Evolutionary conservation across 805 yeast species (phyloP), one percentile per base, ranked within the genome.

Genomic region (Saccharomycopsis oosterbeekiorum): DNA sequence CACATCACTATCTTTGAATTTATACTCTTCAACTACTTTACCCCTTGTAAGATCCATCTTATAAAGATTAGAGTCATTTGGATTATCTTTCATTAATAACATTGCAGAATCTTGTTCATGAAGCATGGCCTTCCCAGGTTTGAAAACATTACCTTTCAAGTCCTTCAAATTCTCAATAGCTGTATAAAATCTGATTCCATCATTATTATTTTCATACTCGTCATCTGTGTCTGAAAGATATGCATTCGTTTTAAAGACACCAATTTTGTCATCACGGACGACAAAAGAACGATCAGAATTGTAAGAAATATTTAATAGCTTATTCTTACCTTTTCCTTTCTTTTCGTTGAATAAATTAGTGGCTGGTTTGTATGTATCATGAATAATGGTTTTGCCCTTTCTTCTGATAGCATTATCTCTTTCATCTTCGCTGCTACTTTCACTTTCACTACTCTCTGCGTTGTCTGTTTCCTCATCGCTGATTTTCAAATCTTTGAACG

Each of bases 21-120:
- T 74, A 94, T 96, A 91, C 69, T 89, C 94, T 70, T 91, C 97
- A n/a, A 91, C 86, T 59, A 91, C 79, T 68, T 84, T 77, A 14
- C 97, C 97, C 61, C 83, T 79, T 68, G 82, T 87, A 57, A 91
- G 72, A 74, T 91, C 97, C 90, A 90, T 81, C 66, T 83, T 81
- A 73, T 79, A 88, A 56, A 91, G 70, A 37, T 75, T 78, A 53
- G 77, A 74, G 24, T 68, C 68, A 50, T 78, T 73, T 3, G 71
- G 68, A 1, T 77, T 74, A 68, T 82, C 84, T 67, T 86, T 89
- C 66, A 91, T 69, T 21, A 59, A 21, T 36, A 91, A 76, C 78
- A 91, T 78, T 0, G 82, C 72, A 29, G 82, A 76, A 73, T 91
- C 97, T 66, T 84, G 84, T 67, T 82, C 81, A 69, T 89, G 96